Evolutionary conservation across 441 rosid species (phyloP).

Genomic region (Syzygium malaccense): DNA sequence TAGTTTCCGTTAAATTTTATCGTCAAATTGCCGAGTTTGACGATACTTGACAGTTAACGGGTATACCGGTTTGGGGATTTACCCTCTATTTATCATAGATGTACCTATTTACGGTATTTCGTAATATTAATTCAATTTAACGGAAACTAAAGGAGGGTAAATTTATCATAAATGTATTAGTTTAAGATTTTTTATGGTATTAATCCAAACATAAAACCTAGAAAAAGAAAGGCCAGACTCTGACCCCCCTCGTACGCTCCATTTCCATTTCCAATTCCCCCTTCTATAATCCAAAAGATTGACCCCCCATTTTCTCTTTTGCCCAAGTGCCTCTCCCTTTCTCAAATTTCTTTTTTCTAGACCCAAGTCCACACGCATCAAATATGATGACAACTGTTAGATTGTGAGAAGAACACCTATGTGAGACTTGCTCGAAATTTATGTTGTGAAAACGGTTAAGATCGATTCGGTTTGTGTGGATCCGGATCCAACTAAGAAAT

Average conservation of each 20-base stretch:
- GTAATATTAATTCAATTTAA: no score
- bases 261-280: not conserved
- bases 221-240: not conserved
- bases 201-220: not conserved
- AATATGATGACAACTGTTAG: not conserved
- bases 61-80: no score
- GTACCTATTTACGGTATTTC: no score
- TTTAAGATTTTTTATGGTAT: no score
- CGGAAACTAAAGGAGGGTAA: no score
- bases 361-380: not conserved
- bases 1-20: no score
- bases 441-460: not conserved
- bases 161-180: no score
- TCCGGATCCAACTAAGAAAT: not conserved
- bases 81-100: no score
- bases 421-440: not conserved
- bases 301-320: not conserved
- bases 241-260: not conserved
- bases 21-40: no score
- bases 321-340: not conserved
- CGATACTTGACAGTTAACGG: no score
- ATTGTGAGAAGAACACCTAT: not conserved
- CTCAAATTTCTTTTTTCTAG: not conserved
- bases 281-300: not conserved
- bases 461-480: not conserved